Evolutionary conservation across 2,329 filamentous ascomycete genomes (phyloP).

Genomic region (Fusarium sp.): DNA sequence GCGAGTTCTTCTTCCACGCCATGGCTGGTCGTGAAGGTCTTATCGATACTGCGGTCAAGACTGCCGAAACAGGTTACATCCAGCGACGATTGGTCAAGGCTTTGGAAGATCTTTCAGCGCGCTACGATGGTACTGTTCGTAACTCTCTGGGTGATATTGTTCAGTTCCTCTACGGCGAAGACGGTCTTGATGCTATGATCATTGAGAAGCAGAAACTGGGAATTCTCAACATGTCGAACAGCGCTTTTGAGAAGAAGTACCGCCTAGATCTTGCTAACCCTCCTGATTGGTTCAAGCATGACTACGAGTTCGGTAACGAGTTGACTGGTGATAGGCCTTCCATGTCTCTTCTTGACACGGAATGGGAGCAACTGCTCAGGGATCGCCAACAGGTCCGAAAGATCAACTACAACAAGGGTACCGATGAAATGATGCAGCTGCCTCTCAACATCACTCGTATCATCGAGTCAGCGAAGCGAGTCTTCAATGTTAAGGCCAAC

Average conservation of each 20-base stretch:
- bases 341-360: constrained; percentile 86
- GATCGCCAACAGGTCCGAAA: constrained; percentile 80
- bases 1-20: constrained; percentile 99
- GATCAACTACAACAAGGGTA: constrained; percentile 74
- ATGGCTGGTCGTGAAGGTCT: constrained; percentile 99
- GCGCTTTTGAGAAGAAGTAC: constrained; percentile 83
- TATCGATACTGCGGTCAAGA: constrained; percentile 99
- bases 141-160: constrained; percentile 97
- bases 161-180: constrained; percentile 97
- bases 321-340: constrained; percentile 88
- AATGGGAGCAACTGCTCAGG: constrained; percentile 81
- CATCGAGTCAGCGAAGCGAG: constrained; percentile 87
- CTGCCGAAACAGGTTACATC: constrained; percentile 98
- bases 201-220: constrained; percentile 95
- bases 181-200: constrained; percentile 90
- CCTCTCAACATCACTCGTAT: constrained; percentile 93
- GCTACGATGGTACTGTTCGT: constrained; percentile 96
- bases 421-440: constrained; percentile 87
- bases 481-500: constrained; percentile 89
- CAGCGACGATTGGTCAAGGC: constrained; percentile 98
- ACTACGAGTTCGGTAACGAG: constrained; percentile 82
- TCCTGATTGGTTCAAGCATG: constrained; percentile 69
- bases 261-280: constrained; percentile 76
- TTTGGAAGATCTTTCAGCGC: constrained; percentile 95
- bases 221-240: constrained; percentile 82